Conservation (phyloP, 306 rosid genomes). For the Hippophae rhamnoides region DNA sequence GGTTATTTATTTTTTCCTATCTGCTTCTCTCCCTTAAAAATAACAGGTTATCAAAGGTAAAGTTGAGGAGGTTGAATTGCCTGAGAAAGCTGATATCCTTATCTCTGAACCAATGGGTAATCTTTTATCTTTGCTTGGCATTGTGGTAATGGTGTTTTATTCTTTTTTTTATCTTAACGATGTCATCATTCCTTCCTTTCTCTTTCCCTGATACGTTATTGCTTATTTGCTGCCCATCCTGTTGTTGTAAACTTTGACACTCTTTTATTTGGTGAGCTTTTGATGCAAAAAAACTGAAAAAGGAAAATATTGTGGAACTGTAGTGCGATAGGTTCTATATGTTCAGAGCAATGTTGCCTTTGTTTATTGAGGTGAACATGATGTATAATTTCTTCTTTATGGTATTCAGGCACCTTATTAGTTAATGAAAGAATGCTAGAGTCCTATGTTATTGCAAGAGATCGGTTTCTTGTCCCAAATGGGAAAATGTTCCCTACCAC, state of each 20-base stretch:
- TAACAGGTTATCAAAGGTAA: conserved; percentile 80
- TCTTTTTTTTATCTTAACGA: background rate
- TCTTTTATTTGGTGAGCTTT: background rate
- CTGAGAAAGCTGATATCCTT: conserved; percentile 90
- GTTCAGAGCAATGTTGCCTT: conserved; percentile 1
- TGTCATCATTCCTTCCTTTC: background rate
- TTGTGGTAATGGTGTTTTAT: background rate
- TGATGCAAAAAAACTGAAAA: conserved; percentile 5
- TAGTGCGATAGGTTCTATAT: conserved; percentile 5
- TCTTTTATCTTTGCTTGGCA: conserved; percentile 12
- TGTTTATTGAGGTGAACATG: background rate
- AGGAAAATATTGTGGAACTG: background rate
- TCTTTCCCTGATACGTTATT: background rate
- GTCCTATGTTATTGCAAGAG: conserved; percentile 93
- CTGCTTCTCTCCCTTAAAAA: background rate
- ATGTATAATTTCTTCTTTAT: conserved; percentile 5
- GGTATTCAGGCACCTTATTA: conserved; percentile 64
- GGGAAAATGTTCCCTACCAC: conserved; percentile 88
- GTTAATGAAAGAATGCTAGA: conserved; percentile 95
- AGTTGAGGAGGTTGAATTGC: conserved; percentile 83
- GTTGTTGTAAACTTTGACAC: background rate
- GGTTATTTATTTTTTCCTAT: background rate
- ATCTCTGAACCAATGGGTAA: conserved; percentile 99
- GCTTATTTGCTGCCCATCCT: conserved; percentile 5
- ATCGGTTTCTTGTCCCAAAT: conserved; percentile 68